Base-by-base conservation (phyloP, 108 stramenopile species). In the Skeletonema marinoi region DNA sequence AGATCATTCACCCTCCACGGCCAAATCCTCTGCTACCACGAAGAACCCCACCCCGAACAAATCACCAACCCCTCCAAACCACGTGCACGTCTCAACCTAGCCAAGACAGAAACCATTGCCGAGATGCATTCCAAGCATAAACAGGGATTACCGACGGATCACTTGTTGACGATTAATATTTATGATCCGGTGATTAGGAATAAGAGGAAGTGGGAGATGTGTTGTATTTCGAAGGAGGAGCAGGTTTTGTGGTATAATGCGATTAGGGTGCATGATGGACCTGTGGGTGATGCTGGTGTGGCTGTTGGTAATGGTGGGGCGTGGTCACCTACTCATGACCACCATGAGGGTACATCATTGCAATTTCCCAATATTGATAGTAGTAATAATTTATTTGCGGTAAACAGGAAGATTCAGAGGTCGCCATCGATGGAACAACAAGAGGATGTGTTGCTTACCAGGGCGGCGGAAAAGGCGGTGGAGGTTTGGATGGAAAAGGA, bases 171-270 rank as follows among this genome's bases (percentile, higher is more conserved):
- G 7, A 80, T 84, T 12, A 84, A 84, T 48, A 78, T 84, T 44
- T 84, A 84, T 66, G 74, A 75, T 56, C 70, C 70, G 0, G 75
- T 61, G 51, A 59, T 75, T 31, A 30, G 68, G 32, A 77, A 69
- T 16, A 84, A 84, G 36, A 38, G 75, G 31, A 85, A 86, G 82
- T 86, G 86, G 86, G 82, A 86, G 75, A 78, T 86, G 86, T 83
- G 79, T 44, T 83, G 82, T 35, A 70, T 60, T 2, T 77, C 72
- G 14, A 75, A 74, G 39, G 79, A 74, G 16, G 74, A 86, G 73
- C 86, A 86, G 73, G n/a, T 68, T 19, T 17, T 70, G n/a, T 86
- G 86, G 86, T 84, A 78, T 60, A 68, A 73, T 59, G 86, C 86
- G 16, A 73, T 86, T 32, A 72, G 61, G 72, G 70, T 54, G 0